These are phyloP conservation scores for Colletotrichum cordylinicola DNA, from an alignment of 2,329 filamentous ascomycete genomes.

Conservation along the genomic window DNA sequence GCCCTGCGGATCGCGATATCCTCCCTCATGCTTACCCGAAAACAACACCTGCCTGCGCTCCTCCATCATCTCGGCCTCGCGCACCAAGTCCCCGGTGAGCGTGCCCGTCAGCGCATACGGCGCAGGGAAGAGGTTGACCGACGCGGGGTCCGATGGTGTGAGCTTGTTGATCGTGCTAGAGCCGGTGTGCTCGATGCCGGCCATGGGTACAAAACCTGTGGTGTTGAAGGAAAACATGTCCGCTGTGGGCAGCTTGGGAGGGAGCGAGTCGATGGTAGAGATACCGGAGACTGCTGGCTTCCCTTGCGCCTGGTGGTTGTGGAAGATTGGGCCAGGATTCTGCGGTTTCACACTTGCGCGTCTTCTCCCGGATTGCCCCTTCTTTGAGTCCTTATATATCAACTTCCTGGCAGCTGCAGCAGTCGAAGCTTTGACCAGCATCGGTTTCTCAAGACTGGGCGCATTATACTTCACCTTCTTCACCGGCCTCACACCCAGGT, in stretches of 20 bases:
- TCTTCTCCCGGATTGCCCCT: neutral
- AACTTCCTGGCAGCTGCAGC: neutral
- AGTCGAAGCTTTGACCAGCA: neutral
- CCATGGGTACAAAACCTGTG: neutral
- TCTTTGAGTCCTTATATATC: neutral
- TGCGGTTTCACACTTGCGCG: neutral
- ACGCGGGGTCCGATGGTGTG: neutral
- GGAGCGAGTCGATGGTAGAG: neutral
- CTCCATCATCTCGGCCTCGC: neutral
- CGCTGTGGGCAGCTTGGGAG: neutral
- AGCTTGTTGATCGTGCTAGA: neutral
- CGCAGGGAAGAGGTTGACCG: neutral
- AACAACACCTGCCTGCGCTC: neutral
- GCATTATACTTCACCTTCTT: neutral
- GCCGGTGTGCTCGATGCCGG: neutral
- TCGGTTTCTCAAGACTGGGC: neutral
- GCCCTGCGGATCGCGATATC: accelerated
- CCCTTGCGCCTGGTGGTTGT: neutral
- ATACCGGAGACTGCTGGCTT: neutral
- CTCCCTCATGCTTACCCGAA: accelerated
- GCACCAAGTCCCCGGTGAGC: neutral
- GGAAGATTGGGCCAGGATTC: neutral
- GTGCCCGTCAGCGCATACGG: neutral
- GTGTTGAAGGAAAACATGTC: neutral
- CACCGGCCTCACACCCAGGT: neutral